phyloP scores from a whole-genome alignment of 2,329 filamentous ascomycete genomes.

The Nigrospora oryzae region DNA sequence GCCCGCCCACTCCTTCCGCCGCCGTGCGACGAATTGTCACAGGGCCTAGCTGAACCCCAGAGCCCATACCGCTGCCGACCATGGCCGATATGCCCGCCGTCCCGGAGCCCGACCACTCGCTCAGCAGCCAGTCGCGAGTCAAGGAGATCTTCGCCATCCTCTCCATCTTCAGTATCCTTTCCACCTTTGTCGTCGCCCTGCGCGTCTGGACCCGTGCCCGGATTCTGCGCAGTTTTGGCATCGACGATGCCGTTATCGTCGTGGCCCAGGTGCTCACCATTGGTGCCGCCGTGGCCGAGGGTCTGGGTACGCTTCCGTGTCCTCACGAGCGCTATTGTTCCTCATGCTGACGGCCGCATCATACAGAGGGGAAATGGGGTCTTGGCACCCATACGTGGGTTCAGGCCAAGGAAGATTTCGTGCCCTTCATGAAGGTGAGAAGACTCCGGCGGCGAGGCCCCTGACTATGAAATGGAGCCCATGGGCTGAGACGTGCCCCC shows the following conservation, averaged over 20 bases:
- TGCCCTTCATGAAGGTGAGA: slow-evolving; percentile 13
- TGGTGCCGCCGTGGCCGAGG: slow-evolving; percentile 12
- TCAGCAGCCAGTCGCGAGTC: slow-evolving; percentile 11
- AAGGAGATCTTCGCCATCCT: slow-evolving; percentile 12
- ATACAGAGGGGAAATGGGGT: slow-evolving; percentile 13
- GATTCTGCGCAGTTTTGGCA: slow-evolving; percentile 13
- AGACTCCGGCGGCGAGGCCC: neutral
- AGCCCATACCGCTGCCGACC: too few species aligned
- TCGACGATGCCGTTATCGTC: slow-evolving; percentile 14
- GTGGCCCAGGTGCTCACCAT: slow-evolving; percentile 11
- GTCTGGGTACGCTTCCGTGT: slow-evolving; percentile 9
- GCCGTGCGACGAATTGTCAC: too few species aligned
- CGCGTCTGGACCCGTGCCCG: slow-evolving; percentile 11
- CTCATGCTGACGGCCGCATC: too few species aligned
- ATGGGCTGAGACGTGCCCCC: neutral
- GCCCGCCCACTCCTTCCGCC: too few species aligned
- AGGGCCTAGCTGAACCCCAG: too few species aligned
- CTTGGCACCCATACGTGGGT: slow-evolving; percentile 13
- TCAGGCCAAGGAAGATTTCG: slow-evolving; percentile 7
- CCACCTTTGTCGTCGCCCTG: slow-evolving; percentile 10
- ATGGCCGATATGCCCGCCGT: too few species aligned
- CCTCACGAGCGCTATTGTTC: too few species aligned
- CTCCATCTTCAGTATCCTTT: slow-evolving; percentile 10
- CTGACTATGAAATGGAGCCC: too few species aligned
- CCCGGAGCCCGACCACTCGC: slow-evolving; percentile 6